A percentile compares a stretch with the other conserved stretches of the same genome.
Conservation (phyloP, 192 early-diverging fungal species). For the Backusella sp. region DNA sequence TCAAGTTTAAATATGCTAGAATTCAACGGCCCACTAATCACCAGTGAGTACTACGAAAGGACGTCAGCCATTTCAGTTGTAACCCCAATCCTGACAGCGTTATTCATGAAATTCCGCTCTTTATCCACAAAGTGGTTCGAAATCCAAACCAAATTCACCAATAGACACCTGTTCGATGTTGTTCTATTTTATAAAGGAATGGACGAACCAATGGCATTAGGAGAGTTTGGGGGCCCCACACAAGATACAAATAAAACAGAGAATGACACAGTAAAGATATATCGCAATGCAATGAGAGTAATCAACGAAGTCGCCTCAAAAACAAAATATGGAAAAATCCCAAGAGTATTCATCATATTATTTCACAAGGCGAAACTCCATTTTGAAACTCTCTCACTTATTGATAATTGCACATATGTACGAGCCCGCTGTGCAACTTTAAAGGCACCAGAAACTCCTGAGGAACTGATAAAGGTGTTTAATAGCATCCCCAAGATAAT, state of each 20-base stretch:
- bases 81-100: background rate
- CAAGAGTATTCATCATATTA: background rate
- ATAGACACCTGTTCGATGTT: background rate
- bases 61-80: background rate
- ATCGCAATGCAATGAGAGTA: background rate
- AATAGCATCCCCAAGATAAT: background rate
- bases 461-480: background rate
- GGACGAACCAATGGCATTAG: background rate
- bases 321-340: background rate
- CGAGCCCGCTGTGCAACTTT: background rate
- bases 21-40: background rate
- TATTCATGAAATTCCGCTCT: background rate
- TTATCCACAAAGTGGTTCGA: conserved; percentile 3
- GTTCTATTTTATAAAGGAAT: background rate
- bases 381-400: background rate
- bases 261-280: background rate
- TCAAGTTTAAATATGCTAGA: background rate
- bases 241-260: background rate
- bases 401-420: background rate
- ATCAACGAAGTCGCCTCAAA: background rate
- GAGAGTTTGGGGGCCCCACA: background rate
- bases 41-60: background rate
- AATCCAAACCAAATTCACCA: background rate
- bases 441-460: conserved; percentile 1
- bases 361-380: background rate